These are phyloP conservation scores for Phylloboletellus chloephorus DNA, from an alignment of 1,284 basidiomycete species.

Conservation along the genomic window DNA sequence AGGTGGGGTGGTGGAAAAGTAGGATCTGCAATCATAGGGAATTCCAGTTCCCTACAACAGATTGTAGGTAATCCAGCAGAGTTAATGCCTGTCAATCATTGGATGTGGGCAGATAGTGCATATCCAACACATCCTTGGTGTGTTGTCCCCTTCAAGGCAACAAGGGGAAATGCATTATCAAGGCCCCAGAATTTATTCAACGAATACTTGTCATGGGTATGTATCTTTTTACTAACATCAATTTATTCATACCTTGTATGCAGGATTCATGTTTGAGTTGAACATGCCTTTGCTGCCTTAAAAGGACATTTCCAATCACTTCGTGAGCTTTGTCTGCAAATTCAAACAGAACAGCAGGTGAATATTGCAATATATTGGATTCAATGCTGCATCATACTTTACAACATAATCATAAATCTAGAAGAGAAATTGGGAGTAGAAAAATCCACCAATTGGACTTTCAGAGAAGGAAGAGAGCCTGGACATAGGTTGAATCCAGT, in stretches of 20 bases:
- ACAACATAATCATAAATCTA: constrained; percentile 7
- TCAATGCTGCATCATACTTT: constrained; percentile 5
- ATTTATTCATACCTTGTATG: too few species aligned
- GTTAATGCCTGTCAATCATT: too few species aligned
- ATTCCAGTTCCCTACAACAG: too few species aligned
- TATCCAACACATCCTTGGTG: constrained; percentile 6
- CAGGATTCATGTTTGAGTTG: neutral
- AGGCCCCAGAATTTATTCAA: neutral
- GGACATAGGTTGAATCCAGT: neutral
- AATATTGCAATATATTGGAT: neutral
- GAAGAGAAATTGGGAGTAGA: neutral
- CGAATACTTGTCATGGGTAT: constrained; percentile 4
- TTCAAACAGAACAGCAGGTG: neutral
- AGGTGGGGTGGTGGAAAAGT: too few species aligned
- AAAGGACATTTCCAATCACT: constrained; percentile 3
- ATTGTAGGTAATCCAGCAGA: too few species aligned
- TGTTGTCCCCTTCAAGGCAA: constrained; percentile 9
- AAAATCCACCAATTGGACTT: neutral
- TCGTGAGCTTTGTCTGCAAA: neutral
- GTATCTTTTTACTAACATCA: neutral
- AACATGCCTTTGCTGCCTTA: constrained; percentile 1
- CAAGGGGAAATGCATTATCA: neutral
- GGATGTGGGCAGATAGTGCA: constrained; percentile 9
- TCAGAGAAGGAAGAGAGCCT: neutral
- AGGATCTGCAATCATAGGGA: too few species aligned